Evolutionary conservation across 805 yeast genomes (phyloP).

Genomic region (Candida ascalaphidarum): DNA sequence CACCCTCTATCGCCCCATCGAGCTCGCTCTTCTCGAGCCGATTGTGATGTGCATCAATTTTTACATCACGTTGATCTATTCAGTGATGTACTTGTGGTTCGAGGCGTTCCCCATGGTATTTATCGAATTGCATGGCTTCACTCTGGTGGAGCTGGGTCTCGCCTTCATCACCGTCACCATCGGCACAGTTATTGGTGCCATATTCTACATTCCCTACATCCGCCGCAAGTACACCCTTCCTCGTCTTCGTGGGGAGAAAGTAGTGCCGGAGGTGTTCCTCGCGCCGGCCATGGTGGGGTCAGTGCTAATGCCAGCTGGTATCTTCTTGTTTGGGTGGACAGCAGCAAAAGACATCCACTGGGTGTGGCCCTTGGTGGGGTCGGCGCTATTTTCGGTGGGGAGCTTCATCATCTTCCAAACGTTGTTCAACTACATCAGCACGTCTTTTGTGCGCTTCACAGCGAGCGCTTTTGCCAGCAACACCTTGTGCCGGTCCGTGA

Average conservation of each 20-base stretch:
- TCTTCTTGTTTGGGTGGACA: slow-evolving; percentile 6
- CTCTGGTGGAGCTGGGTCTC: slow-evolving; percentile 5
- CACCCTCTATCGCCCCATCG: slow-evolving; percentile 6
- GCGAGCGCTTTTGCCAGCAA: slow-evolving; percentile 8
- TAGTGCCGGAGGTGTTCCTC: slow-evolving; percentile 5
- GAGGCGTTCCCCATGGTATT: slow-evolving; percentile 9
- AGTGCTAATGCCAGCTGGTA: slow-evolving; percentile 5
- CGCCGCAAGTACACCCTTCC: slow-evolving; percentile 3
- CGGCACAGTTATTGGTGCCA: slow-evolving; percentile 4
- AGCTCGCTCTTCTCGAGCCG: slow-evolving; percentile 5
- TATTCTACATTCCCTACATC: slow-evolving; percentile 3
- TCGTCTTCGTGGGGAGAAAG: slow-evolving; percentile 1
- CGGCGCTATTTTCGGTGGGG: slow-evolving; percentile 4
- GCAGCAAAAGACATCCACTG: slow-evolving; percentile 6
- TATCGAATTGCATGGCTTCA: slow-evolving; percentile 4
- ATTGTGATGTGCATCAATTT: slow-evolving; percentile 7
- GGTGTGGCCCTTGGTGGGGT: slow-evolving; percentile 7
- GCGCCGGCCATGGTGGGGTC: slow-evolving; percentile 5
- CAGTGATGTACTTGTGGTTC: slow-evolving; percentile 7
- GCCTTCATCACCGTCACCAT: slow-evolving; percentile 4
- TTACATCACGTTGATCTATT: slow-evolving; percentile 6
- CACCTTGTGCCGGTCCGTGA: slow-evolving; percentile 5
- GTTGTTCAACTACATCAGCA: slow-evolving; percentile 6
- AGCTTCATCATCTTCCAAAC: slow-evolving; percentile 6
- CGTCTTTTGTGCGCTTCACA: slow-evolving; percentile 5